These are phyloP conservation scores for Monilinia aucupariae DNA, from an alignment of 2,329 filamentous ascomycete species.

Conservation along the genomic window DNA sequence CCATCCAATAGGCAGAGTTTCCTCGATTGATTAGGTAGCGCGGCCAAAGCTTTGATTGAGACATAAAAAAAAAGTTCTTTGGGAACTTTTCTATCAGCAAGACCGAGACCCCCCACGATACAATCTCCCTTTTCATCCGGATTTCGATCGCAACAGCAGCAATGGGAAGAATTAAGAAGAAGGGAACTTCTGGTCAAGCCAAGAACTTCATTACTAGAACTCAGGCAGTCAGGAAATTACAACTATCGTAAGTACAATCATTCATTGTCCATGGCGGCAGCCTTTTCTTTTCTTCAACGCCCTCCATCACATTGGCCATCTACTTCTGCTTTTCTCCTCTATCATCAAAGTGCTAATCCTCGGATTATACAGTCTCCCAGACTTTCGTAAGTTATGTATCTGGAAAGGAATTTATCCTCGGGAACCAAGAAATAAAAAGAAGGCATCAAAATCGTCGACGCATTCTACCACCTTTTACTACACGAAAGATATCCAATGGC, in stretches of 20 bases:
- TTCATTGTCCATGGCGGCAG: not conserved
- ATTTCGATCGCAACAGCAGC: constrained; percentile 24
- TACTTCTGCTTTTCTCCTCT: not conserved
- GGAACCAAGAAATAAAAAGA: constrained; percentile 94
- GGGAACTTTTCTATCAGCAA: constrained; percentile 15
- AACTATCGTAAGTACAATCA: constrained; percentile 48
- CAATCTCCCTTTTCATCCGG: not conserved
- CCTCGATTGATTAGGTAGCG: constrained; percentile 1
- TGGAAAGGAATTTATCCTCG: constrained; percentile 99
- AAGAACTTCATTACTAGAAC: constrained; percentile 98
- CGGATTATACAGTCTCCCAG: constrained; percentile 63
- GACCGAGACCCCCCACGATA: constrained; percentile 11
- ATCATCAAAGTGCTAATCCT: not conserved
- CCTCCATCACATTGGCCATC: not conserved
- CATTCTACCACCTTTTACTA: constrained; percentile 89
- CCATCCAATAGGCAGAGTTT: constrained; percentile 14
- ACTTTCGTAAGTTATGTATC: constrained; percentile 97
- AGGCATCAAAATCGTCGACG: constrained; percentile 86
- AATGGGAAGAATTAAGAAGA: constrained; percentile 84
- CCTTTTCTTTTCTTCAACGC: not conserved
- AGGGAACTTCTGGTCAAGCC: constrained; percentile 78
- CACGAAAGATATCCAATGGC: constrained; percentile 94
- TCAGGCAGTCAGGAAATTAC: constrained; percentile 94
- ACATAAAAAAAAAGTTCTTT: constrained; percentile 17
- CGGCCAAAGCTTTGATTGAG: constrained; percentile 12